Evolutionary conservation across 495 filamentous ascomycete species (phyloP).

Genomic region (Chaetomium tenue): DNA sequence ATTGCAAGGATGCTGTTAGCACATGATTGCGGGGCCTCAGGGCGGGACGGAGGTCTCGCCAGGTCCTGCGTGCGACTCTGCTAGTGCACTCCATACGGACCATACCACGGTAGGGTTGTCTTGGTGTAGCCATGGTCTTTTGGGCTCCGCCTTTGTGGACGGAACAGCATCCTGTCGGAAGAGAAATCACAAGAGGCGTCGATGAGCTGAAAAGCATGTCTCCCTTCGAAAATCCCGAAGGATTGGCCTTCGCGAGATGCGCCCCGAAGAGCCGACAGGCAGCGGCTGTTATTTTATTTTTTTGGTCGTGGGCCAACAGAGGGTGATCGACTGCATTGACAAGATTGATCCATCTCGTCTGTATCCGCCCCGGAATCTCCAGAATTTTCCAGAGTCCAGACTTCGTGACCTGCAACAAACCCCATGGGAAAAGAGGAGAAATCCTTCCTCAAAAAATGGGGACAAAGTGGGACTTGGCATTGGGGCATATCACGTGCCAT

Average conservation of each 20-base stretch:
- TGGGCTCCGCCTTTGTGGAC: neutral
- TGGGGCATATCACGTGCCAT: constrained; percentile 11
- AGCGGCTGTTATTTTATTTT: neutral
- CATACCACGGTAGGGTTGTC: neutral
- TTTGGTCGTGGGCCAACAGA: neutral
- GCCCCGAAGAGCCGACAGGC: constrained; percentile 9
- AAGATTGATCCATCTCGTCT: neutral
- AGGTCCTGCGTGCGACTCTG: constrained; percentile 12
- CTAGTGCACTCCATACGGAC: neutral
- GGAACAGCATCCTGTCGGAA: neutral
- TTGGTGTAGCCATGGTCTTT: neutral
- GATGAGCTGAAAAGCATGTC: neutral
- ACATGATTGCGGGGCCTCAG: neutral
- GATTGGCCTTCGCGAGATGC: constrained; percentile 9
- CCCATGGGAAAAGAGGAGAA: constrained; percentile 4
- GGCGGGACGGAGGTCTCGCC: constrained; percentile 15
- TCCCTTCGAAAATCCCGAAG: neutral
- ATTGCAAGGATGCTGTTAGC: constrained; percentile 4
- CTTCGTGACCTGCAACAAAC: neutral
- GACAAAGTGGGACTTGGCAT: neutral
- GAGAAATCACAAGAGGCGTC: neutral
- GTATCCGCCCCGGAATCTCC: neutral
- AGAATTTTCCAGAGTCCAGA: neutral
- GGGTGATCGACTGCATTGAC: neutral
- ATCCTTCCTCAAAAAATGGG: neutral